A percentile compares a stretch with the other conserved stretches of the same genome.
These are phyloP conservation scores for Penicillium crustosum DNA, from an alignment of 2,329 filamentous ascomycete species.

Conservation along the genomic window DNA sequence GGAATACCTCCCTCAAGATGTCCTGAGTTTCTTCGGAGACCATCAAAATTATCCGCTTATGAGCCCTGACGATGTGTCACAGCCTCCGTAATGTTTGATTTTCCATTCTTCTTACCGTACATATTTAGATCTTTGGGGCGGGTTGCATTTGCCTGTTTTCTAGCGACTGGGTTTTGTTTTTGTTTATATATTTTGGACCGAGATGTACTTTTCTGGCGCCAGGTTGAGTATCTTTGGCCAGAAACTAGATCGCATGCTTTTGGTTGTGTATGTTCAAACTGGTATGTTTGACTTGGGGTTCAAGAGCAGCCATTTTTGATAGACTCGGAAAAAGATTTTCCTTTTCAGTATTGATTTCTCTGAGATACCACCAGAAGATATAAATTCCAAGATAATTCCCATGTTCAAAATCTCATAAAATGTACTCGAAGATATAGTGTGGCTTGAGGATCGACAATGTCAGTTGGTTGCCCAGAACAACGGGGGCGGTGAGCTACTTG, in stretches of 20 bases:
- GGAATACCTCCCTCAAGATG: constrained; percentile 68
- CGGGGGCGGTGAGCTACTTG: constrained; percentile 19
- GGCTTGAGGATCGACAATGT: constrained; percentile 8
- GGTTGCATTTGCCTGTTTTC: constrained; percentile 11
- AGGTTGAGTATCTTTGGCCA: constrained; percentile 1
- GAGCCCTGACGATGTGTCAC: constrained; percentile 31
- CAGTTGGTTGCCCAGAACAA: constrained; percentile 20
- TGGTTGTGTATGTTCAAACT: neutral
- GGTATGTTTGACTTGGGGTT: neutral
- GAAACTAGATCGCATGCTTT: neutral
- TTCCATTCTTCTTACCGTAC: constrained; percentile 6
- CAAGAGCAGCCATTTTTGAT: neutral
- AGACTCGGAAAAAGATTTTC: neutral
- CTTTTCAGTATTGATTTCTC: neutral
- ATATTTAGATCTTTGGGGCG: constrained; percentile 18
- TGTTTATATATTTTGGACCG: neutral
- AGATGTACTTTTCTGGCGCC: neutral
- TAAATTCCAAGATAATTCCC: accelerated
- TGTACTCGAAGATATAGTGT: neutral
- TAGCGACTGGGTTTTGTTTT: constrained; percentile 3
- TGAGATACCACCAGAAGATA: too few relatives aligned
- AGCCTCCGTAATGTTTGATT: constrained; percentile 20
- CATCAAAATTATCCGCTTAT: constrained; percentile 35
- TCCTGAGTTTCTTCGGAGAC: constrained; percentile 57
- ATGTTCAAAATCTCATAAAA: neutral